Evolutionary conservation across 2,329 filamentous ascomycete genomes (phyloP), one percentile per base, ranked within the genome.

Genomic region (Emericellopsis atlantica): DNA sequence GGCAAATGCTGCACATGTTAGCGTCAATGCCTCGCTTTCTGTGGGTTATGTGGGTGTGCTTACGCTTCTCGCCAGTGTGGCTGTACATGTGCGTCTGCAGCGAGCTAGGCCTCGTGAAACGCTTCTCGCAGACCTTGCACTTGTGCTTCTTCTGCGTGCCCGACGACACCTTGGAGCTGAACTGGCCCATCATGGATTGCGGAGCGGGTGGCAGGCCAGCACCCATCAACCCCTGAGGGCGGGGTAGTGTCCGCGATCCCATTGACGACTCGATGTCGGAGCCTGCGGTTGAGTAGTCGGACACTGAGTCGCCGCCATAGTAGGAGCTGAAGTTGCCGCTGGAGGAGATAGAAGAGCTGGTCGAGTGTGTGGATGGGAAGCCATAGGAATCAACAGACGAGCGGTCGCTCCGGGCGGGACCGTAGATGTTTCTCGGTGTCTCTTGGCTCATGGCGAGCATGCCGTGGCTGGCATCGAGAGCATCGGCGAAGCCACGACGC

Each of bases 141-240:
- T 95, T 95, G 69, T 96, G 92, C 72, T 96, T 96, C 79, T 96
- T 96, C 59, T 95, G 88, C 9, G 90, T 92, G 65, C 87, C 95
- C 15, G 86, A 89, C 0, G 88, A 89, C 40, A 95, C 81, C 65
- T 95, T 95, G 47, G 90, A 95, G 64, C 86, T 95, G 67, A 96
- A 96, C 54, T 94, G 89, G 40, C 87, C 80, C 92, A 98, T 98
- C 88, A 98, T 95, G 1, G 89, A 93, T 57, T 93, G 85, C 2
- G 88, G 89, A 15, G 87, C 87, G 1, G 88, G 87, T 2, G 87
- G 86, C 26, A 80, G 72, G 47, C 70, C 73, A 43, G 72, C 78
- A 35, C 67, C 66, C 64, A 73, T 69, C 41, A 73, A 53, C 32
- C 76, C 80, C 22, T 79, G 79, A 1, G 88, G 86, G 40, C 86